Evolutionary conservation across 257 asterid species (phyloP), one percentile per base, ranked within the genome.

Genomic region (Rehmannia glutinosa): DNA sequence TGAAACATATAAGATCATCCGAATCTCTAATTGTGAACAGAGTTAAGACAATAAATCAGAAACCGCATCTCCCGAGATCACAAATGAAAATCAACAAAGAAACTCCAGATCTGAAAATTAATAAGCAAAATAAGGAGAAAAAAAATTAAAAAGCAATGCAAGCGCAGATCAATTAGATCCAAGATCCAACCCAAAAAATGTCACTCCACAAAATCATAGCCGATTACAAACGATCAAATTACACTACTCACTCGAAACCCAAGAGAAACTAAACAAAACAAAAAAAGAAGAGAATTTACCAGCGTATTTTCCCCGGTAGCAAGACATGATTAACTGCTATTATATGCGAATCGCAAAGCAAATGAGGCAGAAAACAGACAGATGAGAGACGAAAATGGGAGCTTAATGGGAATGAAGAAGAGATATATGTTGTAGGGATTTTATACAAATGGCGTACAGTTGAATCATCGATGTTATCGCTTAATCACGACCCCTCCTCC

Each of bases 281-380:
- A 23, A 52, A 21, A 23, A n/a, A 8, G 43, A 19, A 16, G 2
- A 20, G 30, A 4, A 15, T 15, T 61, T 73, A 91, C 97, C 97
- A n/a, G 97, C 81, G 77, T 84, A 91, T 59, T 91, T 83, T 17
- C 97, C 96, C 59, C 38, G 80, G 89, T 81, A 88, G 82, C 88
- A 81, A 67, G 97, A 88, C 97, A 91, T 91, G 80, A 38, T 77
- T 51, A 19, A 3, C n/a, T 8, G 3, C 4, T 15, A 27, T 4
- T 13, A 32, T 32, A 52, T 6, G 60, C 30, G 23, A 53, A 64
- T 43, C 47, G 2, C 27, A 32, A 64, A 50, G 36, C 6, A 13
- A 27, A 33, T 51, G 49, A 45, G 47, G 12, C 8, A 19, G 16
- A n/a, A 24, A 45, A 38, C 13, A 2, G 4, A 4, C 2, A 8